A percentile compares a stretch with the other conserved stretches of the same genome.
phyloP scores from a whole-genome alignment of 2,329 filamentous ascomycete genomes.

The Diaporthe sp. region DNA sequence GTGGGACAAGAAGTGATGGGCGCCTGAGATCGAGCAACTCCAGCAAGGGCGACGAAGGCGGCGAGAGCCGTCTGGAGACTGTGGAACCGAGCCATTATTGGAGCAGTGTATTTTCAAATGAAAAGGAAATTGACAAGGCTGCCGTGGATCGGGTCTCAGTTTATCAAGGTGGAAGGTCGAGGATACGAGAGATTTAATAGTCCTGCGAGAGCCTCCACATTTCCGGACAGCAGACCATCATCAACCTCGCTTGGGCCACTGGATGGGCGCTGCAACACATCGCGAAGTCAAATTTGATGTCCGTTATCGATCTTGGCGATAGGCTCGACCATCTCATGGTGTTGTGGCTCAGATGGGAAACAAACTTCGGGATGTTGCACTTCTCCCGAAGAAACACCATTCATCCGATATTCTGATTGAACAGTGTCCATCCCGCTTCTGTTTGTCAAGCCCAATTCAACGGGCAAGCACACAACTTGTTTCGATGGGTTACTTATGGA shows the following conservation, averaged over 20 bases:
- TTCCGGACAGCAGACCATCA: not conserved
- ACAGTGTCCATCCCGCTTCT: not conserved
- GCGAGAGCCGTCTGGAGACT: constrained; percentile 6
- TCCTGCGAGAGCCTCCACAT: not conserved
- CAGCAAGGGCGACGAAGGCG: not conserved
- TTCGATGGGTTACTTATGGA: constrained; percentile 18
- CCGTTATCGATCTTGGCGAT: constrained; percentile 20
- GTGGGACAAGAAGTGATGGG: constrained; percentile 15
- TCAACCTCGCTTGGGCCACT: not conserved
- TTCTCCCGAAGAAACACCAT: constrained; percentile 14
- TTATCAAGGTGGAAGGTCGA: not conserved
- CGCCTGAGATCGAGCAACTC: constrained; percentile 1
- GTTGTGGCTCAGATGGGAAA: constrained; percentile 10
- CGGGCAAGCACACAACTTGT: constrained; percentile 14
- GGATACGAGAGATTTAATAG: constrained; percentile 1
- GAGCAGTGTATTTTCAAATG: constrained; percentile 1
- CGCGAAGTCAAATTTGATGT: constrained; percentile 1
- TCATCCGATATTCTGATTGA: constrained; percentile 20
- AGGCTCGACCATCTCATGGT: constrained; percentile 27
- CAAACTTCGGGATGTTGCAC: constrained; percentile 26
- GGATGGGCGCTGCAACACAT: not conserved
- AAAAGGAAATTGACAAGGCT: not conserved
- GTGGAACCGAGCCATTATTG: not conserved
- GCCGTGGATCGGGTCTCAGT: not conserved
- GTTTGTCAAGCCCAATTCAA: constrained; percentile 11